These are phyloP conservation scores for Paramecium pentaurelia DNA, from an alignment of 73 alveolate genomes.

Conservation along the genomic window DNA sequence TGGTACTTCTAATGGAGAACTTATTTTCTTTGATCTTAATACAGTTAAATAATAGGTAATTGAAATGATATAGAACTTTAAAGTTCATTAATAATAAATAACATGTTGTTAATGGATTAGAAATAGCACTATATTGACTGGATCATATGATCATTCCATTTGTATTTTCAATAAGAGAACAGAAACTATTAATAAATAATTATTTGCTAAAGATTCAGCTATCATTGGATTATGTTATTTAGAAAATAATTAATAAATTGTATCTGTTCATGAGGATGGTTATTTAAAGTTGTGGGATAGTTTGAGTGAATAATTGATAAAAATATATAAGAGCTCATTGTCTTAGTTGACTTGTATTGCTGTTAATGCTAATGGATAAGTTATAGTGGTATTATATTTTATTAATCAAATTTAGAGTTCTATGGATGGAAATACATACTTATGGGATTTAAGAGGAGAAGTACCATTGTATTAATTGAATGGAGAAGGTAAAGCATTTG, in stretches of 20 bases:
- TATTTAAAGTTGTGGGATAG: constrained; percentile 30
- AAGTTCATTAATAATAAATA: constrained; percentile 1
- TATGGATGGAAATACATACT: constrained; percentile 18
- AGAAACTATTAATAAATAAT: neutral
- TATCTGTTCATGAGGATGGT: constrained; percentile 36
- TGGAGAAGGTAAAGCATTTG: neutral
- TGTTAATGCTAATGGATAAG: neutral
- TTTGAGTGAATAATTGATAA: neutral
- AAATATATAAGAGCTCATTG: neutral
- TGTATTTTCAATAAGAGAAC: neutral
- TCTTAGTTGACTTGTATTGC: neutral
- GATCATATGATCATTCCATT: constrained; percentile 36
- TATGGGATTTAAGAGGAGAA: constrained; percentile 35
- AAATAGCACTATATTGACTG: neutral
- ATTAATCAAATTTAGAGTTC: neutral
- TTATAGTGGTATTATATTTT: neutral
- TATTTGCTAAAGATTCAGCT: constrained; percentile 10
- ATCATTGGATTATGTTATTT: neutral
- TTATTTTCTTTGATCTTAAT: neutral
- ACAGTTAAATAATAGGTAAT: neutral
- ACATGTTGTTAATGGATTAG: constrained; percentile 5
- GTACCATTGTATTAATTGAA: neutral
- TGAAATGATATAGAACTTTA: neutral
- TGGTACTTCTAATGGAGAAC: neutral
- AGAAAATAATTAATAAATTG: neutral